These are phyloP conservation scores for Crithidia bombi DNA, from an alignment of 208 protist species.

Conservation along the genomic window DNA sequence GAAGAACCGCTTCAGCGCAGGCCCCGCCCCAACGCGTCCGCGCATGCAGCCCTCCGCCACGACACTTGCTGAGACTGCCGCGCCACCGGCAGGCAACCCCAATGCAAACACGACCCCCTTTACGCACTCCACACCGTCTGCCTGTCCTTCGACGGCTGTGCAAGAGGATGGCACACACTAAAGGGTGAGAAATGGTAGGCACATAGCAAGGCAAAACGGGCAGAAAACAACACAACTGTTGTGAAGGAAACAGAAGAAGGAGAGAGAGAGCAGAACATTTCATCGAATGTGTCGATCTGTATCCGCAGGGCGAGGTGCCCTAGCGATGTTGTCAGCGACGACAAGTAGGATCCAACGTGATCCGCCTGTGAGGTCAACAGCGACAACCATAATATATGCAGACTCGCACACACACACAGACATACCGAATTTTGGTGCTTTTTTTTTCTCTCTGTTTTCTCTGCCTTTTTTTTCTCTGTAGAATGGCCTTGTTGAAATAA, in stretches of 20 bases:
- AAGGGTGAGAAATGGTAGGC: not conserved
- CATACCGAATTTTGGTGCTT: not conserved
- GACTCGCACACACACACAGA: no score
- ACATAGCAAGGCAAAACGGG: not conserved
- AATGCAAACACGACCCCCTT: constrained; percentile 7
- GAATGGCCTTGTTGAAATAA: not conserved
- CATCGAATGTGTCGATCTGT: no score
- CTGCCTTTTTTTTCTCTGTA: not conserved
- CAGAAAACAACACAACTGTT: not conserved
- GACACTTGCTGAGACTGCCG: constrained; percentile 3
- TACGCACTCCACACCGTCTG: not conserved
- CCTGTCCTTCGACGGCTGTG: not conserved
- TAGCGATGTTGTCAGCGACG: no score
- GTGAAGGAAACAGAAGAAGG: no score
- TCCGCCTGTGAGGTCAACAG: no score
- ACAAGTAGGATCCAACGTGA: no score
- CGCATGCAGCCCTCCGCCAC: constrained; percentile 8
- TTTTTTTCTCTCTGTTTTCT: constrained; percentile 23
- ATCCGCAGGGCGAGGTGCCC: no score
- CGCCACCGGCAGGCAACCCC: not conserved
- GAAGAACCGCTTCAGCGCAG: constrained; percentile 20
- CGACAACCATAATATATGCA: no score
- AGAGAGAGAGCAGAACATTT: no score
- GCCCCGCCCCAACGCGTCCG: not conserved
- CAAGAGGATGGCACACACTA: not conserved